These are phyloP conservation scores for Tolypocladium inflatum DNA, from an alignment of 2,329 filamentous ascomycete species.

Conservation along the genomic window DNA sequence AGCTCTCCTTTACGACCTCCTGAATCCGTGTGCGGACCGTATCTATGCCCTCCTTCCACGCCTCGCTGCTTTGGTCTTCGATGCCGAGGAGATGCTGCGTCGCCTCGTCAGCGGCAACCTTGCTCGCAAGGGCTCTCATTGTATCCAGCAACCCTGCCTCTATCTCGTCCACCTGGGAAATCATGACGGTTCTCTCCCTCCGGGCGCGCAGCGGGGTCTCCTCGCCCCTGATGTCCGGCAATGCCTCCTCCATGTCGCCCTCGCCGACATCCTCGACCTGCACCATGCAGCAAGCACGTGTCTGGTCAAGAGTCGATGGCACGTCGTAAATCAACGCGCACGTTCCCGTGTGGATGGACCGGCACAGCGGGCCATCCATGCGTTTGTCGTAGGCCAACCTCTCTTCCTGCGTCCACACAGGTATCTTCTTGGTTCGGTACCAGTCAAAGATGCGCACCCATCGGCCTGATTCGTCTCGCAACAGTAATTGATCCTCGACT, in stretches of 20 bases:
- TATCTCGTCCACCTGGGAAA: constrained; percentile 2
- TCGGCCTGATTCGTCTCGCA: constrained; percentile 3
- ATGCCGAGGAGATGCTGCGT: constrained; percentile 1
- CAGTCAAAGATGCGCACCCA: constrained; percentile 11
- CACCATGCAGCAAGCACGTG: constrained; percentile 4
- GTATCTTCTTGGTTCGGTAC: constrained; percentile 10
- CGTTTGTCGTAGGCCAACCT: constrained; percentile 4
- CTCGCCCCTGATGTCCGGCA: neutral
- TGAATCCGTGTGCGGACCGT: constrained; percentile 5
- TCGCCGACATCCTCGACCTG: constrained; percentile 1
- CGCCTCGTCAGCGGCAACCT: neutral
- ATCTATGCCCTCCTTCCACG: constrained; percentile 3
- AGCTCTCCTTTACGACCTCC: constrained; percentile 3
- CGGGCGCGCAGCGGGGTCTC: neutral
- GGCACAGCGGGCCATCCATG: constrained; percentile 7
- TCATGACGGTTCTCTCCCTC: constrained; percentile 3
- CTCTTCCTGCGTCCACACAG: constrained; percentile 8
- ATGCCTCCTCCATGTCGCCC: neutral
- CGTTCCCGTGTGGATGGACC: constrained; percentile 5
- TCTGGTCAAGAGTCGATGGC: neutral
- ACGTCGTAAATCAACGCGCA: constrained; percentile 7
- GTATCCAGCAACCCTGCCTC: constrained; percentile 5
- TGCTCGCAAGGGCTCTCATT: constrained; percentile 1
- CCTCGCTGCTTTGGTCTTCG: neutral
- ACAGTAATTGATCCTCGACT: constrained; percentile 6